Percentiles rank a stretch among this genome's conserved stretches.
These are phyloP conservation scores for Coemansia sp. DNA, from an alignment of 192 early-diverging fungal species.

Conservation along the genomic window DNA sequence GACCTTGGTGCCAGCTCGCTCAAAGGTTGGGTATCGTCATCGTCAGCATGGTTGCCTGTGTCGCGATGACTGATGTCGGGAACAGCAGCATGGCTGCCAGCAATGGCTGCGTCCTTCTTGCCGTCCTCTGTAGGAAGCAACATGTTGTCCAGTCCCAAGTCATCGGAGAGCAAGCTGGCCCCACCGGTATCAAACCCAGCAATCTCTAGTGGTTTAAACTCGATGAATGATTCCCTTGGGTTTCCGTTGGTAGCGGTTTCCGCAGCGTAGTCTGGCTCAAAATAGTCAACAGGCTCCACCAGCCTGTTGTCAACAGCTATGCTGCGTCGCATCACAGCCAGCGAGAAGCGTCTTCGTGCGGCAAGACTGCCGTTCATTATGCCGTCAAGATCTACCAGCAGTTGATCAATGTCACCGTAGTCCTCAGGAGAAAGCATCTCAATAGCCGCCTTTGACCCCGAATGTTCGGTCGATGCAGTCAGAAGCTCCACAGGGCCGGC, in stretches of 20 bases:
- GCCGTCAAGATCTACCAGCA: slow-evolving; percentile 44
- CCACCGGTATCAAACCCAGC: slow-evolving; percentile 10
- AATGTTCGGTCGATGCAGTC: slow-evolving; percentile 46
- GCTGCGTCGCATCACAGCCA: slow-evolving; percentile 45
- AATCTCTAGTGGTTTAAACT: slow-evolving; percentile 50
- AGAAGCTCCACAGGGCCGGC: slow-evolving; percentile 38
- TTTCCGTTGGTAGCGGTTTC: neutral
- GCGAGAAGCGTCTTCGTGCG: slow-evolving; percentile 48
- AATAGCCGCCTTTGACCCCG: slow-evolving; percentile 46
- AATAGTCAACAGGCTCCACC: slow-evolving; percentile 38
- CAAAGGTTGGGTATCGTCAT: slow-evolving; percentile 17
- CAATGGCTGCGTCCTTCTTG: neutral
- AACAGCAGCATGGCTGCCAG: neutral
- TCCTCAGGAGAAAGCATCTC: slow-evolving; percentile 41
- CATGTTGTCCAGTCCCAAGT: slow-evolving; percentile 33
- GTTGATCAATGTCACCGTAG: slow-evolving; percentile 47
- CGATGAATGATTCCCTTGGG: slow-evolving; percentile 8
- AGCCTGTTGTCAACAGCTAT: slow-evolving; percentile 39
- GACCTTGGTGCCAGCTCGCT: slow-evolving; percentile 7
- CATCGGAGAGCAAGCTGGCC: neutral
- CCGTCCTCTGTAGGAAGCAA: slow-evolving; percentile 9
- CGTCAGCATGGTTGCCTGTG: neutral
- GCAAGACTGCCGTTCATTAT: slow-evolving; percentile 47
- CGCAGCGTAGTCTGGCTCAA: neutral
- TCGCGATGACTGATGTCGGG: no score